Conservation (phyloP, 2,329 filamentous ascomycete species). For the Nothopassalora personata region DNA sequence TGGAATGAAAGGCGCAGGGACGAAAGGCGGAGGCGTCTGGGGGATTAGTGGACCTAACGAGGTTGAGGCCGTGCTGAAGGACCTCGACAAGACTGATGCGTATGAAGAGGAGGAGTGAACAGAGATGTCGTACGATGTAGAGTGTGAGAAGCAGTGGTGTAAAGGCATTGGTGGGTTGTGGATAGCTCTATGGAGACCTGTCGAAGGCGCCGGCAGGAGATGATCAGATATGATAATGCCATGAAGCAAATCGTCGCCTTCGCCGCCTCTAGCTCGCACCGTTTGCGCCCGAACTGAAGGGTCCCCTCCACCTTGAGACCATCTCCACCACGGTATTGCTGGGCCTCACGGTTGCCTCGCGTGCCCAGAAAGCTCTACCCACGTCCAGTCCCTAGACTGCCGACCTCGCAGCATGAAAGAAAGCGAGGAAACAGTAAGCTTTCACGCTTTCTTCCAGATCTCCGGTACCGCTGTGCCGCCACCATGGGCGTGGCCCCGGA, state of each 20-base stretch:
- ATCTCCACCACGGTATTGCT: background rate
- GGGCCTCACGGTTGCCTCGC: background rate
- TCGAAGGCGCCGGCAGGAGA: background rate
- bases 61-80: conserved; percentile 43
- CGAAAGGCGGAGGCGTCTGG: conserved; percentile 81
- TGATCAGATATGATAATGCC: conserved; percentile 7
- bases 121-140: background rate
- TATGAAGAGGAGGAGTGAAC: conserved; percentile 32
- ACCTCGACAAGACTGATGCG: conserved; percentile 44
- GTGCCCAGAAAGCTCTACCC: background rate
- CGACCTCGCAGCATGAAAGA: background rate
- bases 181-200: background rate
- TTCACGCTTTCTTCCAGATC: background rate
- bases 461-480: background rate
- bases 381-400: background rate
- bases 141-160: background rate
- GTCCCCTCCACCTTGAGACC: background rate
- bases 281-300: conserved; percentile 4
- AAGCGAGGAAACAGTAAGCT: background rate
- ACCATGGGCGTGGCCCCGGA: background rate
- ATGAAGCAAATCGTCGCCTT: background rate
- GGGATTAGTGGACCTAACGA: conserved; percentile 72
- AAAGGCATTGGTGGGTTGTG: background rate
- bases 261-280: background rate
- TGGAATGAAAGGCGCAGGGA: conserved; percentile 75